Evolutionary conservation across 2,329 filamentous ascomycete species (phyloP).

Genomic region (Volutella citrinella): DNA sequence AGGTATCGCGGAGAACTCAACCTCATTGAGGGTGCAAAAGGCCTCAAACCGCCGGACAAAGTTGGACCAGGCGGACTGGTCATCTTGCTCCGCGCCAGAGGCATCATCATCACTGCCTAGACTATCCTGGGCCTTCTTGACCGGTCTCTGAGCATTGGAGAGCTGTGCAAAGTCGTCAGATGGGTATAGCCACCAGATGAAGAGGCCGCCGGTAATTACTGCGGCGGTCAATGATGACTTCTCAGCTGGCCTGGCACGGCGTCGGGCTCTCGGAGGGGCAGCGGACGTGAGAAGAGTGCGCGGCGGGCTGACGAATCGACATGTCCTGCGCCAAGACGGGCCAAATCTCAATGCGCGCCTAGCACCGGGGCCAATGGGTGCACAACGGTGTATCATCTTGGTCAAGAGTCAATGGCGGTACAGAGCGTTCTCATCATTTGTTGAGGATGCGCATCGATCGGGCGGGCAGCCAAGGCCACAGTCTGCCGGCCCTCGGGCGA

Average conservation of each 20-base stretch:
- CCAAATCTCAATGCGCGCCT: background rate
- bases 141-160: slow-evolving; percentile 18
- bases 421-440: background rate
- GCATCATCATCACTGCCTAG: slow-evolving; percentile 15
- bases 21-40: slow-evolving; percentile 52
- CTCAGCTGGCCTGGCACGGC: no score
- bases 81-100: slow-evolving; percentile 18
- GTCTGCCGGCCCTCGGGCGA: no score
- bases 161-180: slow-evolving; percentile 40
- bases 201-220: slow-evolving; percentile 34
- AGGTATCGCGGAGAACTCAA: slow-evolving; percentile 53
- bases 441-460: no score
- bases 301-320: slow-evolving; percentile 5
- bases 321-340: background rate
- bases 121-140: slow-evolving; percentile 6
- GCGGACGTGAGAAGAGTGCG: slow-evolving; percentile 17
- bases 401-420: no score
- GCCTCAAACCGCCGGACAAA: slow-evolving; percentile 48
- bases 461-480: no score
- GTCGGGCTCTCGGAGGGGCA: slow-evolving; percentile 13
- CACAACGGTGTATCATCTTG: background rate
- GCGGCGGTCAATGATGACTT: slow-evolving; percentile 28
- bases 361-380: background rate
- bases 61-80: slow-evolving; percentile 44
- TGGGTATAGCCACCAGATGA: slow-evolving; percentile 43